Conservation (phyloP, 2,329 filamentous ascomycete genomes). For the Blastomyces gilchristii region DNA sequence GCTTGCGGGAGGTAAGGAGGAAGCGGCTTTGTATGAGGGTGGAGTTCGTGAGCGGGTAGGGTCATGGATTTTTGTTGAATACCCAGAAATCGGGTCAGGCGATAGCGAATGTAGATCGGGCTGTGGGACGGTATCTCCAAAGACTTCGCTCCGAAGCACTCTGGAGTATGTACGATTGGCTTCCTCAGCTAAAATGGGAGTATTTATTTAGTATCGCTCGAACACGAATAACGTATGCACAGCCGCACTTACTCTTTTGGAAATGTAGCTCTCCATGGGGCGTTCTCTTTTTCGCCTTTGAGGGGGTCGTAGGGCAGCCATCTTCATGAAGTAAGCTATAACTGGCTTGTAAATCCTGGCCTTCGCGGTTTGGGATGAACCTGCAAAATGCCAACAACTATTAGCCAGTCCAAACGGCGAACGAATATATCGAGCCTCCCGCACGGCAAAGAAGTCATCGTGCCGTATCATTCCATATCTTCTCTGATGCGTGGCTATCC, state of each 20-base stretch:
- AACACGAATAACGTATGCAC: background rate
- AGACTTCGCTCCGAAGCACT: conserved; percentile 80
- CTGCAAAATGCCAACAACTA: conserved; percentile 37
- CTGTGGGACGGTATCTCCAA: conserved; percentile 82
- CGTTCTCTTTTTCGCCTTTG: conserved; percentile 70
- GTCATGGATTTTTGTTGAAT: conserved; percentile 47
- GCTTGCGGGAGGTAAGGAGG: conserved; percentile 56
- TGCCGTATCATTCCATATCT: background rate
- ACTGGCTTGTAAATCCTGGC: conserved; percentile 85
- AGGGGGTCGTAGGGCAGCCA: conserved; percentile 83
- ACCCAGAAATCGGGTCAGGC: conserved; percentile 41
- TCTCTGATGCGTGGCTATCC: background rate
- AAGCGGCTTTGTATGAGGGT: conserved; percentile 53
- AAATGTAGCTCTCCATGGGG: conserved; percentile 88
- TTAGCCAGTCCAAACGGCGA: conserved; percentile 5
- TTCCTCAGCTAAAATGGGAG: conserved; percentile 58
- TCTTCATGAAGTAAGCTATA: conserved; percentile 89
- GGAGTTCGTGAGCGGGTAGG: conserved; percentile 71
- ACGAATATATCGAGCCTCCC: background rate
- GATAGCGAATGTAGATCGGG: conserved; percentile 54
- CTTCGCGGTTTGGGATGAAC: conserved; percentile 89
- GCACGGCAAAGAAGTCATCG: background rate
- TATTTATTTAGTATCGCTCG: conserved; percentile 10
- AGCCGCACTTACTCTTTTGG: conserved; percentile 63
- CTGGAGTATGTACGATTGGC: conserved; percentile 88